A percentile compares a stretch with the other conserved stretches of the same genome.
Conservation (phyloP, 352 stramenopile species). For the Globisporangium ultimum region DNA sequence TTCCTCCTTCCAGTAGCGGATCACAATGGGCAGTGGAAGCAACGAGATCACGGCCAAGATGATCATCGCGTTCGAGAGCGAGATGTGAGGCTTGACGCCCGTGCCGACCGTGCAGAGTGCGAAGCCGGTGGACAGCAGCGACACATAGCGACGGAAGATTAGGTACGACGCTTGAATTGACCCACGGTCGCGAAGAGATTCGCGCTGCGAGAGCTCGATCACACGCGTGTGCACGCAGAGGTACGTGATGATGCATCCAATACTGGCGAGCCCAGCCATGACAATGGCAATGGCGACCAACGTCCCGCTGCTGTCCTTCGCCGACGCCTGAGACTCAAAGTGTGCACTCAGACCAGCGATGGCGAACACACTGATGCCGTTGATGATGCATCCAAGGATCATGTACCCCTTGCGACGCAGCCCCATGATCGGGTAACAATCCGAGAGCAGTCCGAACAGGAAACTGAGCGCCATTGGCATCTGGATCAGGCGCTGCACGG, state of each 20-base stretch:
- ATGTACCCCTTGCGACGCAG: conserved; percentile 91
- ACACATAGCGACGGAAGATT: conserved; percentile 27
- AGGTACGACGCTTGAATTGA: conserved; percentile 30
- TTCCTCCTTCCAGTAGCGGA: conserved; percentile 34
- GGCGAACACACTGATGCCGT: conserved; percentile 49
- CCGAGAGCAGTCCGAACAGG: conserved; percentile 84
- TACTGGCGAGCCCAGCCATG: conserved; percentile 24
- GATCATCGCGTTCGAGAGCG: conserved; percentile 27
- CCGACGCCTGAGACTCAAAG: conserved; percentile 26
- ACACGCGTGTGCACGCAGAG: conserved; percentile 36
- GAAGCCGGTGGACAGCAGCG: conserved; percentile 18
- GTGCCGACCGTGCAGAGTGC: conserved; percentile 14
- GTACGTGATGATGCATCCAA: conserved; percentile 42
- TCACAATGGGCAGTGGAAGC: conserved; percentile 23
- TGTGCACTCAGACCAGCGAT: conserved; percentile 51
- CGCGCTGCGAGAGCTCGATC: conserved; percentile 39
- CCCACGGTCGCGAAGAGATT: conserved; percentile 26
- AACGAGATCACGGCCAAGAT: conserved; percentile 27
- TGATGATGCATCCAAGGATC: conserved; percentile 74
- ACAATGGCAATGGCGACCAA: conserved; percentile 24
- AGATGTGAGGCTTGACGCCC: conserved; percentile 12
- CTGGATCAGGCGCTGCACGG: conserved; percentile 58
- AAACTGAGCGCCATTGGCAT: conserved; percentile 89
- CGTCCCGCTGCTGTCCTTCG: conserved; percentile 6
- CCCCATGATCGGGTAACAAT: conserved; percentile 90